Conservation (phyloP, 768 basidiomycete species). For the Steccherinum ochraceum region DNA sequence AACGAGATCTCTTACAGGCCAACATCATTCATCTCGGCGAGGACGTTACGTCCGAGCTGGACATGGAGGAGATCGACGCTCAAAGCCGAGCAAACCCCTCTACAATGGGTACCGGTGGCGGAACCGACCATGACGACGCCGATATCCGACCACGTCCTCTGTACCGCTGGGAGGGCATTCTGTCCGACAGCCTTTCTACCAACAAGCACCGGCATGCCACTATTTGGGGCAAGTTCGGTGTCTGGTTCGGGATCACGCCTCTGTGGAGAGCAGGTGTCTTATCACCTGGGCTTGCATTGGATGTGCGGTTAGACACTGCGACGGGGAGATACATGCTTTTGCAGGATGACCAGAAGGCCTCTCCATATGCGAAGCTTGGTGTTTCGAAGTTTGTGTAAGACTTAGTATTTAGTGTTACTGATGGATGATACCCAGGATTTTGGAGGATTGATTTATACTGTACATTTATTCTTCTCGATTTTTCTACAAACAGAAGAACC, state of each 20-base stretch:
- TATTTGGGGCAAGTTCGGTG: slow-evolving; percentile 47
- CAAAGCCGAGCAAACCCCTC: slow-evolving; percentile 45
- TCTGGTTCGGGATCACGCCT: slow-evolving; percentile 66
- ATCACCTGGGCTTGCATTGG: slow-evolving; percentile 54
- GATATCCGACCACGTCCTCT: slow-evolving; percentile 53
- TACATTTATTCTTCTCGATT: too few species aligned
- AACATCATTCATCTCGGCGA: slow-evolving; percentile 60
- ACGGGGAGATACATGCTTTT: slow-evolving; percentile 53
- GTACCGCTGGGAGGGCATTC: slow-evolving; percentile 67
- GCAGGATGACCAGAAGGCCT: slow-evolving; percentile 12
- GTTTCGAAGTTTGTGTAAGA: background rate
- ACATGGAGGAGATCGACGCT: slow-evolving; percentile 60
- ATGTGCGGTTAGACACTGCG: slow-evolving; percentile 40
- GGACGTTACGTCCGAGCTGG: slow-evolving; percentile 38
- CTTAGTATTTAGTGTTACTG: too few species aligned
- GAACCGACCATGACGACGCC: slow-evolving; percentile 63
- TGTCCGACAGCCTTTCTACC: slow-evolving; percentile 44
- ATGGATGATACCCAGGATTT: too few species aligned
- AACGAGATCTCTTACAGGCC: slow-evolving; percentile 34
- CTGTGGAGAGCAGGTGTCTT: slow-evolving; percentile 46
- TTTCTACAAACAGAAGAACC: too few species aligned
- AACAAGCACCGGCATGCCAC: slow-evolving; percentile 30
- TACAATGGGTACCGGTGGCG: slow-evolving; percentile 59
- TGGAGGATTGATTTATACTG: too few species aligned
- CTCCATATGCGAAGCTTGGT: background rate